Conservation (phyloP, 345 rosid species). For the thale cress (Arabidopsis thaliana) region TAIR10.1 NC_003070.9:18972001-18972500, state of each 20-base stretch:
- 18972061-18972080: too few relatives aligned
- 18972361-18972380: neutral
- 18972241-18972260: neutral
- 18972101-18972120: too few relatives aligned
- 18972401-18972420: neutral
- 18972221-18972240: too few relatives aligned
- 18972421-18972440: neutral
- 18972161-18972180: too few relatives aligned
- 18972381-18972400: neutral
- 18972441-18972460: constrained; percentile 1
- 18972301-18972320: neutral
- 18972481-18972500: constrained; percentile 16
- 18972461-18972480: constrained; percentile 4
- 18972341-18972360: neutral
- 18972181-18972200: too few relatives aligned
- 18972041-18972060: too few relatives aligned
- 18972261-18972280: neutral
- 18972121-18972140: too few relatives aligned
- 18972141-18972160: too few relatives aligned
- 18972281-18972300: neutral
- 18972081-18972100: too few relatives aligned
- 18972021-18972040: too few relatives aligned
- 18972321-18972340: neutral
- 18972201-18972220: too few relatives aligned
- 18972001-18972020: too few relatives aligned